Evolutionary conservation across 2,329 filamentous ascomycete genomes (phyloP).

Genomic region (Alternaria sp.): DNA sequence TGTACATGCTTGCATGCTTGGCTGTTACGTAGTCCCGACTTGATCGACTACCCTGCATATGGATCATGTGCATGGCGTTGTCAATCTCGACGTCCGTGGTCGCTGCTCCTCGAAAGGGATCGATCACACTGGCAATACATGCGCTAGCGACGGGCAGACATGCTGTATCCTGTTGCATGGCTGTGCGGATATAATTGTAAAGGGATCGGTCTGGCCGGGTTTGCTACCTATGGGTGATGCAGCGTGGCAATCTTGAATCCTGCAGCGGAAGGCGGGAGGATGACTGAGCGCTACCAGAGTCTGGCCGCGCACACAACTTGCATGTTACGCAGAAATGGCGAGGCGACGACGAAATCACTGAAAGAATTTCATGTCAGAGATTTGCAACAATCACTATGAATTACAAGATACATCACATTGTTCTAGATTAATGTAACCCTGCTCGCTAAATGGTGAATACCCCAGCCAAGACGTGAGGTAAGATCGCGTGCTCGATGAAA

Average conservation of each 20-base stretch:
- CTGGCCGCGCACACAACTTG: not conserved
- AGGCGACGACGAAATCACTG: not conserved
- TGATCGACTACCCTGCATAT: conserved; percentile 20
- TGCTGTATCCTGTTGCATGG: not conserved
- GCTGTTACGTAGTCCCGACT: not conserved
- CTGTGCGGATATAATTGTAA: not conserved
- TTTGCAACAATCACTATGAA: not conserved
- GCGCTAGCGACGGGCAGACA: not conserved
- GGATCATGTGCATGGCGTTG: not conserved
- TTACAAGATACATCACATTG: not conserved
- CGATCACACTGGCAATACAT: conserved; percentile 11
- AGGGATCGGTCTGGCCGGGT: not conserved
- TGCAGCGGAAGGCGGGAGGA: not conserved
- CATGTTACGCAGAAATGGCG: not conserved
- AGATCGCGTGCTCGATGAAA: not conserved
- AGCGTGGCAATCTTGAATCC: not conserved
- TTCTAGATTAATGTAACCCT: not conserved
- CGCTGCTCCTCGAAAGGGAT: not conserved
- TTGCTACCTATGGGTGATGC: not conserved
- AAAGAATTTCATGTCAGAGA: not conserved
- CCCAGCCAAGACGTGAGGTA: not conserved
- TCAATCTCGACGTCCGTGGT: conserved; percentile 15
- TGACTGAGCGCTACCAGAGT: not conserved
- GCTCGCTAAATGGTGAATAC: not conserved
- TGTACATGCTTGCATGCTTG: conserved; percentile 9